Base-by-base conservation (phyloP, 176 grass and related monocot species). In the Calamus simplicifolius region DNA sequence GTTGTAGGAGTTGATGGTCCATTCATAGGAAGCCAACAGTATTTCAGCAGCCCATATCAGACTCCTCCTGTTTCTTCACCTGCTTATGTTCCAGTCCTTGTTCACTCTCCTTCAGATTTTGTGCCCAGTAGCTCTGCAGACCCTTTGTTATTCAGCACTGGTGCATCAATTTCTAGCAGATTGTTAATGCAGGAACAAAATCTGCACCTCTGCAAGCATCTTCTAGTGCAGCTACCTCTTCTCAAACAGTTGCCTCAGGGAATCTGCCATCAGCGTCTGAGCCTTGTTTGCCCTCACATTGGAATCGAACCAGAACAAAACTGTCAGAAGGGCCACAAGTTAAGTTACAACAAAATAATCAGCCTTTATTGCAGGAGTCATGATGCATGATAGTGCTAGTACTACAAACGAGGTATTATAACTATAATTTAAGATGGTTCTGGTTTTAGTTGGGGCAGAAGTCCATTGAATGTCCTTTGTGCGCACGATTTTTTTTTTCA, bases 391-490 rank as follows among this genome's bases (percentile, higher is more conserved):
- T 48, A 77, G 56, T 55, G 48, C 28, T 19, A 57, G 69, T 69
- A 61, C 62, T 74, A 77, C 57, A 21, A 63, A 74, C 55, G 76
- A 86, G 85, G 90, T 95, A 89, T 43, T 61, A 27, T 56, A n/a
- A 38, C 12, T 58, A 62, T 13, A 56, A 56, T 52, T 73, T 43
- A 43, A 43, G 35, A 43, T 12, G 0, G 8, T 43, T 43, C 35
- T 12, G 35, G 35, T 43, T 10, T 43, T 12, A 43, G 35, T 43
- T 43, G 35, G 35, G 35, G 35, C 35, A 12, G 35, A 43, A 43
- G 6, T 43, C 2, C 35, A 10, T 43, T 43, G 8, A 43, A 43
- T 7, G 35, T 43, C 35, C 35, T 43, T 43, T 43, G 35, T 2
- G 35, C 6, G 12, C 8, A 12, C 12, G 35, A 43, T 43, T 43